Conservation (phyloP, 1,139 yeast genomes). For the Scheffersomyces insectosa region DNA sequence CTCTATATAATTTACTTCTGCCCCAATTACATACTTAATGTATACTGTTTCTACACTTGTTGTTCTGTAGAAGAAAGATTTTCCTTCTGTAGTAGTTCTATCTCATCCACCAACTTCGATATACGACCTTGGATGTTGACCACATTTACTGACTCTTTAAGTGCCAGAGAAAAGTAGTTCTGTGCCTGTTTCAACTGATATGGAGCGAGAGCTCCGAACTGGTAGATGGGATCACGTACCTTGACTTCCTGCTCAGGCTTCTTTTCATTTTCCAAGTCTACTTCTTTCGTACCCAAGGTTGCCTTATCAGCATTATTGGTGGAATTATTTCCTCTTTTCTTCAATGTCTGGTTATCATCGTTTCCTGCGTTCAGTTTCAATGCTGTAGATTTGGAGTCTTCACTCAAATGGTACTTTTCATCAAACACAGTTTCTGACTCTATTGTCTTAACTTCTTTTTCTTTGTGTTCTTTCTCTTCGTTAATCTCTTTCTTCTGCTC, state of each 20-base stretch:
- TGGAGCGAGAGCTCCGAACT: slow-evolving; percentile 55
- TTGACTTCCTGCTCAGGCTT: background rate
- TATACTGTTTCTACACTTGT: no score
- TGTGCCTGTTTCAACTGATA: slow-evolving; percentile 43
- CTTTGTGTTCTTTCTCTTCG: background rate
- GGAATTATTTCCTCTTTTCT: background rate
- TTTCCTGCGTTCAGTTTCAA: background rate
- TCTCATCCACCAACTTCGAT: slow-evolving; percentile 5
- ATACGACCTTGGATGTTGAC: slow-evolving; percentile 28
- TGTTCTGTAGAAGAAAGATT: no score
- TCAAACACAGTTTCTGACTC: background rate
- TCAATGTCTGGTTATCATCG: background rate
- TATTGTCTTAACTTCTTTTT: background rate
- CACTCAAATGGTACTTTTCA: no score
- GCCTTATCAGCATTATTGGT: background rate
- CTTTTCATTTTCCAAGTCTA: slow-evolving; percentile 2
- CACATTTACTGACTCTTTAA: slow-evolving; percentile 28
- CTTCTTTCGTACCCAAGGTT: background rate
- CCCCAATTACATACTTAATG: no score
- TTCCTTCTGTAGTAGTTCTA: background rate
- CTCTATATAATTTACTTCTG: no score
- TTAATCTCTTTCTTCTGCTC: background rate
- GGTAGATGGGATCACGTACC: slow-evolving; percentile 42
- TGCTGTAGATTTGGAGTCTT: background rate
- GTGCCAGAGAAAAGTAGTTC: slow-evolving; percentile 28